These are phyloP conservation scores for Tricholomella constricta DNA, from an alignment of 768 basidiomycete genomes.

Conservation along the genomic window DNA sequence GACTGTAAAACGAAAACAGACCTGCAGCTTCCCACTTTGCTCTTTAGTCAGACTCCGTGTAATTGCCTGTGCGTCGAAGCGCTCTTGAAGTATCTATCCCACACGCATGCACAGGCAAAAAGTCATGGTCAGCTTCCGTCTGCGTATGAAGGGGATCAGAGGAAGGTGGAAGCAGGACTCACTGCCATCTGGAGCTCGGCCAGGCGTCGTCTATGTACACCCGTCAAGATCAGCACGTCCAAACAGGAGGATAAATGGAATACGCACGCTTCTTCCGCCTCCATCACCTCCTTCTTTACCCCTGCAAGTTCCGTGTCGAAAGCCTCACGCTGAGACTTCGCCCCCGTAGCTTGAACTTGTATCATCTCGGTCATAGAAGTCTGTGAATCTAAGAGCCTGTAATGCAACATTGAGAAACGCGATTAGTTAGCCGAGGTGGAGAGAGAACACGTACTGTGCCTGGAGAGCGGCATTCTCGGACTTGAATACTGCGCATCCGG, in stretches of 20 bases:
- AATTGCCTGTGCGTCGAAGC: conserved; percentile 58
- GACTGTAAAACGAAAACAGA: conserved; percentile 3
- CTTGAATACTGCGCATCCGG: background rate
- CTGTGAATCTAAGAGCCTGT: background rate
- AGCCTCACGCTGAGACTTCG: background rate
- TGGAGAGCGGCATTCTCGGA: background rate
- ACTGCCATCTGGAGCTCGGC: conserved; percentile 10
- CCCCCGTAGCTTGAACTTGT: background rate
- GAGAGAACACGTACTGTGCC: background rate
- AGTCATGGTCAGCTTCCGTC: background rate
- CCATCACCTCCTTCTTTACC: background rate
- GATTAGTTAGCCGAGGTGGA: too few relatives aligned
- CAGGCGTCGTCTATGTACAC: conserved; percentile 9
- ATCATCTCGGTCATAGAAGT: background rate
- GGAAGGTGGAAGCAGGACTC: background rate
- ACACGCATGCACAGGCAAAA: too few relatives aligned
- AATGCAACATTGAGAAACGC: background rate
- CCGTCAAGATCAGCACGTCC: background rate
- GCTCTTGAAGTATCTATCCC: conserved; percentile 52
- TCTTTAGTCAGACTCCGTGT: conserved; percentile 58
- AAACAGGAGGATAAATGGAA: background rate
- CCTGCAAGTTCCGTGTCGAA: background rate
- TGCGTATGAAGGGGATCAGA: background rate
- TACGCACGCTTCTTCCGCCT: background rate
- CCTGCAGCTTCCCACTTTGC: conserved; percentile 51